These are phyloP conservation scores for Didymella pomorum DNA, from an alignment of 2,329 filamentous ascomycete genomes.

Conservation along the genomic window DNA sequence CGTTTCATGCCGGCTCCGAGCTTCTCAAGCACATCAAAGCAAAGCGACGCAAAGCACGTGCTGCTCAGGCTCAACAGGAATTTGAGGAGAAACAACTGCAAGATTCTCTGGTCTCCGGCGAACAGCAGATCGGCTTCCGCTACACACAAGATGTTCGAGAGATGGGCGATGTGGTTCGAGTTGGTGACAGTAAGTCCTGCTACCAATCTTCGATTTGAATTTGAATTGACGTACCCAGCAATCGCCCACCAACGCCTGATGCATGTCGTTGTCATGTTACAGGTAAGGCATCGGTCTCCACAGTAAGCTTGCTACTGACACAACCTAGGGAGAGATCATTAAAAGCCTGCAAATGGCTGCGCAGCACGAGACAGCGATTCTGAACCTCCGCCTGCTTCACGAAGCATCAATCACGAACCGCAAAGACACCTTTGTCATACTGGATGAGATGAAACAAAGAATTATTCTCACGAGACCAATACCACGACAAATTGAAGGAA, in stretches of 20 bases:
- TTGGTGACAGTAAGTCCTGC: slow-evolving; percentile 50
- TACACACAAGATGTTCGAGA: slow-evolving; percentile 47
- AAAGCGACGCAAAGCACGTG: slow-evolving; percentile 41
- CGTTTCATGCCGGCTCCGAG: slow-evolving; percentile 54
- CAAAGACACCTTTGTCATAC: slow-evolving; percentile 42
- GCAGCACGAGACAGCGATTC: slow-evolving; percentile 39
- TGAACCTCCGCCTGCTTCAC: slow-evolving; percentile 49
- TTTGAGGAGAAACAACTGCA: slow-evolving; percentile 51
- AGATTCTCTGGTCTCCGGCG: slow-evolving; percentile 49
- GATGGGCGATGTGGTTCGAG: slow-evolving; percentile 47
- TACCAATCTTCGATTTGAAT: slow-evolving; percentile 13
- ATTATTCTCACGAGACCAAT: slow-evolving; percentile 38
- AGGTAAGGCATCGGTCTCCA: not conserved
- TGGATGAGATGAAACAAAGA: slow-evolving; percentile 51
- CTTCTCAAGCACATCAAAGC: slow-evolving; percentile 48
- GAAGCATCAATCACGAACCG: slow-evolving; percentile 49
- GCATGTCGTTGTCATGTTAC: slow-evolving; percentile 50
- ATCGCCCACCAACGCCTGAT: slow-evolving; percentile 49
- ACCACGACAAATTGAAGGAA: slow-evolving; percentile 27
- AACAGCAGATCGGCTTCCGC: slow-evolving; percentile 44
- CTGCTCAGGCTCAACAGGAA: slow-evolving; percentile 33
- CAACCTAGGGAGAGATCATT: slow-evolving; percentile 50
- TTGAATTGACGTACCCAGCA: slow-evolving; percentile 31
- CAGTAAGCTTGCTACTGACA: not conserved
- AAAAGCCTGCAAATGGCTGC: slow-evolving; percentile 50